phyloP scores from a whole-genome alignment of 495 filamentous ascomycete genomes.

The Tuber indicum region DNA sequence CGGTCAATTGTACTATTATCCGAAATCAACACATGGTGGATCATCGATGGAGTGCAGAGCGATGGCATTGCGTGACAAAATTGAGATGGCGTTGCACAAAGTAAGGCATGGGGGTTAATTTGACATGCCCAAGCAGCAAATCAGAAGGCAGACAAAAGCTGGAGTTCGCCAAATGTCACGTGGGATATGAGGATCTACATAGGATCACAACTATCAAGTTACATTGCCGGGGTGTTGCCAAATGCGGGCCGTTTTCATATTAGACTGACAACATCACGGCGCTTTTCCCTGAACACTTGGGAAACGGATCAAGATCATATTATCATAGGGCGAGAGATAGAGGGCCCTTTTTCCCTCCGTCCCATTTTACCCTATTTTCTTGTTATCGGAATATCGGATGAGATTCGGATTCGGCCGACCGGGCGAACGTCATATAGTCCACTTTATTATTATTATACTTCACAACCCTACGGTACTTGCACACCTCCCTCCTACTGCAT shows the following conservation, averaged over 20 bases:
- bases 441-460: background rate
- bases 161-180: background rate
- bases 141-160: background rate
- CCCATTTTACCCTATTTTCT: background rate
- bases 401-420: conserved; percentile 2
- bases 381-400: background rate
- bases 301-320: background rate
- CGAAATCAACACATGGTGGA: conserved; percentile 3
- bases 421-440: background rate
- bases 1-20: background rate
- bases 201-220: background rate
- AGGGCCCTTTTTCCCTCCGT: background rate
- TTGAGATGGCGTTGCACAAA: background rate
- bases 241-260: background rate
- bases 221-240: background rate
- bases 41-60: conserved; percentile 1
- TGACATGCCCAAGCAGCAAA: background rate
- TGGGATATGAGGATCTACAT: background rate
- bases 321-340: background rate
- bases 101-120: background rate
- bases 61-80: background rate
- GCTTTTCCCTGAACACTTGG: background rate
- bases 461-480: background rate
- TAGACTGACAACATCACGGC: background rate
- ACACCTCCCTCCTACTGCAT: background rate